Conservation (phyloP, 2,329 filamentous ascomycete genomes). For the Colletotrichum karsti region DNA sequence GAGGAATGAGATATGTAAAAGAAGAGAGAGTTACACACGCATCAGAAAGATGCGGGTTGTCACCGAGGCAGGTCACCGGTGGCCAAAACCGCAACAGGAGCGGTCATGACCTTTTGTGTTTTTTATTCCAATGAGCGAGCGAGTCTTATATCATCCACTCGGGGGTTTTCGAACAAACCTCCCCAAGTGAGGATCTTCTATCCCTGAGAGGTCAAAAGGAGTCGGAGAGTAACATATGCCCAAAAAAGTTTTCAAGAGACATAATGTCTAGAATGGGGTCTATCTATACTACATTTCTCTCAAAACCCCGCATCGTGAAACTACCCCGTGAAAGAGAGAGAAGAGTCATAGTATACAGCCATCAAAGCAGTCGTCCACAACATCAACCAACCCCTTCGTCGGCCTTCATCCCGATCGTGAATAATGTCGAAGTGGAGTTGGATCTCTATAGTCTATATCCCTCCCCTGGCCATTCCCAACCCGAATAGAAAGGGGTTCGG, state of each 20-base stretch:
- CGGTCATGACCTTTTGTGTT: background rate
- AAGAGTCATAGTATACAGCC: no score
- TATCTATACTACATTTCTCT: slow-evolving; percentile 15
- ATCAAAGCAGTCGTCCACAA: no score
- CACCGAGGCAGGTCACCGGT: slow-evolving; percentile 14
- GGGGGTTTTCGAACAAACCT: background rate
- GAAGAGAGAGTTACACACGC: background rate
- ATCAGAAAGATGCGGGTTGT: background rate
- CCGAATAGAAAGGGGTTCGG: background rate
- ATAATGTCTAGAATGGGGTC: background rate
- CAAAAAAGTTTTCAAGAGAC: background rate
- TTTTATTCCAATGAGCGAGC: background rate
- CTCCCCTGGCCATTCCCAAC: background rate
- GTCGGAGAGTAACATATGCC: background rate
- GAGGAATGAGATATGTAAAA: background rate
- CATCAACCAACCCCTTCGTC: no score
- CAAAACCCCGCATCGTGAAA: background rate
- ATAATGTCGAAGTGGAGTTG: background rate
- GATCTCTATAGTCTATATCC: background rate
- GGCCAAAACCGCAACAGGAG: background rate
- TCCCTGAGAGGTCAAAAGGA: background rate
- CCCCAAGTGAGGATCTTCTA: background rate
- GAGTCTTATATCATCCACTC: background rate
- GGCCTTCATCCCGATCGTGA: background rate
- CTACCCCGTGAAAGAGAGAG: no score